Conservation (phyloP, 2,329 filamentous ascomycete genomes). For the Colletotrichum sublineola region DNA sequence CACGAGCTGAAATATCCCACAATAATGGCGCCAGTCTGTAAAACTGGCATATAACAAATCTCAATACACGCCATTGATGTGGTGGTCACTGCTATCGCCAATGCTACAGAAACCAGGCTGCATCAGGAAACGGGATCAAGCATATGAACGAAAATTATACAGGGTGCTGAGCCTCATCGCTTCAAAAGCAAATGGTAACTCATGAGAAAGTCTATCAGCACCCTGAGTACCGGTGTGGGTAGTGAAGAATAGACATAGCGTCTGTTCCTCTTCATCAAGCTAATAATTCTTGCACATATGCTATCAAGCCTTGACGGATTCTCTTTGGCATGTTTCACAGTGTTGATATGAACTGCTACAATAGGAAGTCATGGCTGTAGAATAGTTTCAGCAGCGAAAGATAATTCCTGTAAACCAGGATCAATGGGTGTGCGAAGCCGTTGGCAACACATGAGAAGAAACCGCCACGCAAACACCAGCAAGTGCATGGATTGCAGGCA, state of each 20-base stretch:
- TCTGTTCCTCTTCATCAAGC: slow-evolving; percentile 64
- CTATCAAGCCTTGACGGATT: slow-evolving; percentile 85
- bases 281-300: slow-evolving; percentile 78
- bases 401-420: background rate
- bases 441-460: background rate
- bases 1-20: slow-evolving; percentile 68
- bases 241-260: slow-evolving; percentile 69
- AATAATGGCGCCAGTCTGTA: slow-evolving; percentile 61
- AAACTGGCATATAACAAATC: slow-evolving; percentile 5
- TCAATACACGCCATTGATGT: slow-evolving; percentile 65
- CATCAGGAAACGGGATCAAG: slow-evolving; percentile 68
- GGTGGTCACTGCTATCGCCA: slow-evolving; percentile 68
- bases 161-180: slow-evolving; percentile 72
- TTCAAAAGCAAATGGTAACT: slow-evolving; percentile 71
- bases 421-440: slow-evolving; percentile 3
- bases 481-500: background rate
- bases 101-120: slow-evolving; percentile 64
- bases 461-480: background rate
- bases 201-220: slow-evolving; percentile 73
- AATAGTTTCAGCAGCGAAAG: background rate
- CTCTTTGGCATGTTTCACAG: slow-evolving; percentile 77
- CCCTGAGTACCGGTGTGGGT: slow-evolving; percentile 74
- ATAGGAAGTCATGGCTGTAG: slow-evolving; percentile 66
- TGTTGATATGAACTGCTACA: slow-evolving; percentile 75
- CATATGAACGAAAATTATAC: slow-evolving; percentile 72